Evolutionary conservation across 2,329 filamentous ascomycete genomes (phyloP), one percentile per base, ranked within the genome.

Genomic region (Fusarium marasasianum): DNA sequence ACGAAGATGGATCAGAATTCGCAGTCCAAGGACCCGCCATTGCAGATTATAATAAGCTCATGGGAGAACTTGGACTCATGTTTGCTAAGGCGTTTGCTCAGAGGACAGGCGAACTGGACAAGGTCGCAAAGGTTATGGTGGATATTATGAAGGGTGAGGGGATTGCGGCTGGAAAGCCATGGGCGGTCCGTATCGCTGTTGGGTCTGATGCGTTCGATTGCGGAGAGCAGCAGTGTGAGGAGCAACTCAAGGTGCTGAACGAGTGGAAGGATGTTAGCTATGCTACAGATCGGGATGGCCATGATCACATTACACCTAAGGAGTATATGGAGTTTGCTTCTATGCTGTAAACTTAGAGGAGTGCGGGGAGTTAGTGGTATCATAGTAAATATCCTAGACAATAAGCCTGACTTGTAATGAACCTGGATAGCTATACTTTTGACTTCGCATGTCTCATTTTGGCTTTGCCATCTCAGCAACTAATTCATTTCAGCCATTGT

Each of bases 301-400:
- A 54, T 38, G 35, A 54, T 29, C 35, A 38, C 4, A 22, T 29
- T 20, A 54, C 51, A 12, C 24, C 24, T 7, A 38, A 38, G 51
- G 51, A 54, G 35, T 54, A 38, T 10, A 0, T 38, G 35, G 9
- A 38, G 9, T 54, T 54, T 26, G n/a, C 50, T 17, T 54, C 50
- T 13, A 38, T 38, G 33, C 18, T 53, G 12, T 53, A 53, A 9
- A 26, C 5, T 33, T 8, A 2, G 22, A 15, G 14, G 33, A 35
- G 14, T 0, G 33, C 14, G 1, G 33, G 33, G 14, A 17, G 33
- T 8, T n/a, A n/a, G n/a, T n/a, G n/a, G n/a, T n/a, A n/a, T n/a
- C n/a, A n/a, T n/a, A n/a, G n/a, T n/a, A n/a, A n/a, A n/a, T 14
- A 33, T 35, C 33, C 0, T 1, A 14, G 13, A 35, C 7, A 0